A percentile compares a stretch with the other conserved stretches of the same genome.
phyloP scores from a whole-genome alignment of 2,329 filamentous ascomycete species.

The Penicillium janthinellum region DNA sequence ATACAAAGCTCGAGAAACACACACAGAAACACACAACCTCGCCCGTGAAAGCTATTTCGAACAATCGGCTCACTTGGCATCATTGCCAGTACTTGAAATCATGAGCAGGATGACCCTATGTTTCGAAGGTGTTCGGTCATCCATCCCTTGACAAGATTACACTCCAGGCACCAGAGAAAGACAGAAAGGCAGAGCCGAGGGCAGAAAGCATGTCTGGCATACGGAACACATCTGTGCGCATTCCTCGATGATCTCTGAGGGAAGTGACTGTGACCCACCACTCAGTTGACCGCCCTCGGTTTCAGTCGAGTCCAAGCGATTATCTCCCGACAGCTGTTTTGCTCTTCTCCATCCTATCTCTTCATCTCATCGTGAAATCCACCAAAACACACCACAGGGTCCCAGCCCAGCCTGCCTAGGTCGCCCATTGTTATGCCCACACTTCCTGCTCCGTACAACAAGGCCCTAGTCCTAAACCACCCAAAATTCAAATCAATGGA shows the following conservation, averaged over 20 bases:
- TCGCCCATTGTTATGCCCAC: background rate
- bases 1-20: background rate
- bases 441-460: background rate
- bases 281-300: background rate
- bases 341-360: background rate
- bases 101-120: background rate
- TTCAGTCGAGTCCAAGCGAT: background rate
- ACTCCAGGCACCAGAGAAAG: background rate
- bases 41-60: background rate
- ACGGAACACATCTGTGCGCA: background rate
- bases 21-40: background rate
- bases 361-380: background rate
- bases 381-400: background rate
- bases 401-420: background rate
- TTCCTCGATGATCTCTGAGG: background rate
- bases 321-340: background rate
- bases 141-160: background rate
- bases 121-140: background rate
- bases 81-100: no score
- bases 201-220: no score
- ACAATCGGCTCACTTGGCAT: background rate
- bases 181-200: background rate
- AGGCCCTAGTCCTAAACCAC: background rate
- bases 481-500: conserved; percentile 16
- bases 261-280: background rate